Base-by-base conservation (phyloP, 2,329 filamentous ascomycete genomes). In the Ramularia collo-cygni region DNA sequence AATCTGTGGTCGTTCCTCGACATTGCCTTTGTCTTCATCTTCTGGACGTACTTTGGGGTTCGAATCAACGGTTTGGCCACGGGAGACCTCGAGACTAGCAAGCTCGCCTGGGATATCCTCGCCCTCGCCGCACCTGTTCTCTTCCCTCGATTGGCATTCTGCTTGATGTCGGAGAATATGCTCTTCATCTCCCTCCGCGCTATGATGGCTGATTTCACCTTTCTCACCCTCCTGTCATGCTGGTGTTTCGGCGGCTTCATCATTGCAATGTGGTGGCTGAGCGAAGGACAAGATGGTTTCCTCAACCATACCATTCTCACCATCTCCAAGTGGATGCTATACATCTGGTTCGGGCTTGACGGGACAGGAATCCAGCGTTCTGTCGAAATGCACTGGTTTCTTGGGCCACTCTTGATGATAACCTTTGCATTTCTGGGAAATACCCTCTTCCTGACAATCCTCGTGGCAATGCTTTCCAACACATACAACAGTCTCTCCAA, bases 341-440 rank as follows among this genome's bases (percentile, higher is more conserved):
- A 84, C 75, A 89, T 93, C 48, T 93, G 86, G 86, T 92, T 93
- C 56, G 86, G 86, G 2, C 75, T 93, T 2, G 86, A 92, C 53
- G 86, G 60, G 26, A 83, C 64, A 28, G 71, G 74, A 2, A 74
- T 77, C 26, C 64, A 73, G 46, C 66, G 71, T 42, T 73, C 73
- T 54, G 71, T 75, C 15, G 77, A 85, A 42, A 86, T 92, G 56
- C 85, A 93, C 64, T 77, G 77, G 70, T 65, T 88, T n/a, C 69
- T 92, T 1, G 86, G 86, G 0, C 86, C 86, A 0, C 72, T 77
- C 2, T 66, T 92, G 16, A 92, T 92, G 84, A 74, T 92, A 39
- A 74, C 83, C 12, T 93, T 92, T 59, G 82, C 86, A 2, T 92
- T 92, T 19, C 70, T 93, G 3, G 86, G 86, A 29, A 92, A 92